These are phyloP conservation scores for Camelina neglecta DNA, from an alignment of 345 rosid species.

Conservation along the genomic window DNA sequence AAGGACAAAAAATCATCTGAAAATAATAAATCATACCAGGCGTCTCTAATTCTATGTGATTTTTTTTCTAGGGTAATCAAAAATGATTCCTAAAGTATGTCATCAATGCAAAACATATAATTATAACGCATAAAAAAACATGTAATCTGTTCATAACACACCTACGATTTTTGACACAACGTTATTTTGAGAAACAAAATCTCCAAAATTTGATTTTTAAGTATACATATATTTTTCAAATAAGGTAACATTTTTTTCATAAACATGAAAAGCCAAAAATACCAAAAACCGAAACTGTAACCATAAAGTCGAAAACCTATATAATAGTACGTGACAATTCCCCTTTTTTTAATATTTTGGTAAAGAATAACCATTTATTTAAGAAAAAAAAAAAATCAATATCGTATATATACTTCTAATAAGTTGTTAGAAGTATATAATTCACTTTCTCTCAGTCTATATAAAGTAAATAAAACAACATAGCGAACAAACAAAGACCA, in stretches of 20 bases:
- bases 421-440: not conserved
- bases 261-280: not conserved
- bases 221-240: not conserved
- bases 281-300: not conserved
- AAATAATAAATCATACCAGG: too few species aligned
- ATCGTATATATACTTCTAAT: conserved; percentile 25
- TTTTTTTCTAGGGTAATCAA: too few species aligned
- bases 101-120: too few species aligned
- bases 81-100: too few species aligned
- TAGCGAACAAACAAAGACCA: conserved; percentile 6
- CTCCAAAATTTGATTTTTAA: not conserved
- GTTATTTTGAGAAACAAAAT: not conserved
- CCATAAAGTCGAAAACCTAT: not conserved
- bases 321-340: not conserved
- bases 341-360: not conserved
- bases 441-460: not conserved
- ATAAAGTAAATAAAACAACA: not conserved
- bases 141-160: too few species aligned
- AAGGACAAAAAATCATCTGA: too few species aligned
- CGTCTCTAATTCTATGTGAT: too few species aligned
- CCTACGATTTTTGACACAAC: not conserved
- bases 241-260: too few species aligned
- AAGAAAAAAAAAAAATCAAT: not conserved
- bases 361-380: not conserved
- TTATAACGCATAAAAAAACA: too few species aligned